phyloP scores from a whole-genome alignment of 352 stramenopile genomes.

The Pythium aquatile region DNA sequence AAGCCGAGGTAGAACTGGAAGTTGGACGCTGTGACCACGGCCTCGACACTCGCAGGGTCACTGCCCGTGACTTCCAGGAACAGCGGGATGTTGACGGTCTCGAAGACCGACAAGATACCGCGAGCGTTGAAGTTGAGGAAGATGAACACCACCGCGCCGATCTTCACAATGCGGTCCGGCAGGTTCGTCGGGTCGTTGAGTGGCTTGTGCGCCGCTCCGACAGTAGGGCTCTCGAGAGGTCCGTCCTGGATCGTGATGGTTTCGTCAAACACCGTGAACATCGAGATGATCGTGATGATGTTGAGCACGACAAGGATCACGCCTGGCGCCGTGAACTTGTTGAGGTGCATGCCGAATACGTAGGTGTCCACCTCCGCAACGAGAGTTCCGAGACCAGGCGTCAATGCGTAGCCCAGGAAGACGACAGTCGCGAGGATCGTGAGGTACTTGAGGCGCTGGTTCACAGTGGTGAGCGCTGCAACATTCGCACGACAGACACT shows the following conservation, averaged over 20 bases:
- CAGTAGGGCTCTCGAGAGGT: conserved; percentile 46
- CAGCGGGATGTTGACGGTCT: conserved; percentile 83
- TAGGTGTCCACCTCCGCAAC: conserved; percentile 58
- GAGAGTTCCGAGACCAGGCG: conserved; percentile 65
- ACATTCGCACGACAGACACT: conserved; percentile 78
- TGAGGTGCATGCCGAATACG: conserved; percentile 63
- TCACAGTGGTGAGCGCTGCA: conserved; percentile 61
- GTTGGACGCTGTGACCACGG: conserved; percentile 69
- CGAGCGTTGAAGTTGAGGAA: conserved; percentile 77
- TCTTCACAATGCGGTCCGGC: conserved; percentile 66
- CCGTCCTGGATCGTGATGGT: conserved; percentile 57
- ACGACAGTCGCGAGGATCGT: conserved; percentile 74
- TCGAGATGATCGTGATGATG: conserved; percentile 56
- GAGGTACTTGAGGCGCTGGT: conserved; percentile 72
- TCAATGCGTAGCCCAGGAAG: conserved; percentile 75
- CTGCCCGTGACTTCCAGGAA: conserved; percentile 69
- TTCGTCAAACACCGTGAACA: conserved; percentile 60
- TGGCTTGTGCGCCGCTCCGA: conserved; percentile 37
- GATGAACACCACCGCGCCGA: conserved; percentile 74
- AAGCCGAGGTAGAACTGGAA: conserved; percentile 83
- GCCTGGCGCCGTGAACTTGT: conserved; percentile 72
- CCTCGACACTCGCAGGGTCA: conserved; percentile 45
- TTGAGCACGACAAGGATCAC: conserved; percentile 66
- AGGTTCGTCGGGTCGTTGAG: conserved; percentile 54
- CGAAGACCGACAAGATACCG: conserved; percentile 78